phyloP scores from a whole-genome alignment of 495 filamentous ascomycete species.

The Apodospora peruviana region DNA sequence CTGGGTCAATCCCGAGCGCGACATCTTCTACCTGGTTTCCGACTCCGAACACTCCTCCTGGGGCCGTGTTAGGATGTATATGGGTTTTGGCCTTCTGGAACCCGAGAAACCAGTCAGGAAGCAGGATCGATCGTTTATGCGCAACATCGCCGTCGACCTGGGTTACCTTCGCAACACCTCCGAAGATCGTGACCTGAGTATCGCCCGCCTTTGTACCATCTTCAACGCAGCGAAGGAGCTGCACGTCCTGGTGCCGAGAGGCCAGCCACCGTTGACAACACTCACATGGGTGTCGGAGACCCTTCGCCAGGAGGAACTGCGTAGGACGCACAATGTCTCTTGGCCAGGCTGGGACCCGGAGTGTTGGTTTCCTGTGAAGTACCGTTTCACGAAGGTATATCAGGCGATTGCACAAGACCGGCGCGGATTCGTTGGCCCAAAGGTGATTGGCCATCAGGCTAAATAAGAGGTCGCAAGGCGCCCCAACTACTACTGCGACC shows the following conservation, averaged over 20 bases:
- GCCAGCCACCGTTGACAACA: no score
- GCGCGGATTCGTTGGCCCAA: no score
- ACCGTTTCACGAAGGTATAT: no score
- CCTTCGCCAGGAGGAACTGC: conserved; percentile 3
- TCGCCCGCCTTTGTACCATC: neutral
- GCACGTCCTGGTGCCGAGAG: conserved; percentile 13
- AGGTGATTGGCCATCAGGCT: no score
- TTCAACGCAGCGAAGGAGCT: conserved; percentile 8
- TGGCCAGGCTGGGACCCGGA: no score
- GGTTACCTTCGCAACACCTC: conserved; percentile 7
- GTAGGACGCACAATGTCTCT: no score
- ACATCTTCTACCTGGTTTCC: conserved; percentile 15
- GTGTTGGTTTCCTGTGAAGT: no score
- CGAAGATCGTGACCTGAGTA: neutral
- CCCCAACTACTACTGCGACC: no score
- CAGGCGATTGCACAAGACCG: no score
- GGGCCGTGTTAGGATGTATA: neutral
- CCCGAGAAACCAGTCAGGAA: no score
- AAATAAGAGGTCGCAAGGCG: no score
- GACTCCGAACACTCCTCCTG: neutral
- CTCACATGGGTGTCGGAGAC: conserved; percentile 2
- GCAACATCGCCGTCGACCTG: conserved; percentile 13
- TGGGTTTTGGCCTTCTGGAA: neutral
- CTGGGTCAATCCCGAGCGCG: conserved; percentile 10
- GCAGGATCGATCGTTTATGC: conserved; percentile 1